Evolutionary conservation across 108 stramenopile species (phyloP), one percentile per base, ranked within the genome.

Genomic region (Tribonema minus): DNA sequence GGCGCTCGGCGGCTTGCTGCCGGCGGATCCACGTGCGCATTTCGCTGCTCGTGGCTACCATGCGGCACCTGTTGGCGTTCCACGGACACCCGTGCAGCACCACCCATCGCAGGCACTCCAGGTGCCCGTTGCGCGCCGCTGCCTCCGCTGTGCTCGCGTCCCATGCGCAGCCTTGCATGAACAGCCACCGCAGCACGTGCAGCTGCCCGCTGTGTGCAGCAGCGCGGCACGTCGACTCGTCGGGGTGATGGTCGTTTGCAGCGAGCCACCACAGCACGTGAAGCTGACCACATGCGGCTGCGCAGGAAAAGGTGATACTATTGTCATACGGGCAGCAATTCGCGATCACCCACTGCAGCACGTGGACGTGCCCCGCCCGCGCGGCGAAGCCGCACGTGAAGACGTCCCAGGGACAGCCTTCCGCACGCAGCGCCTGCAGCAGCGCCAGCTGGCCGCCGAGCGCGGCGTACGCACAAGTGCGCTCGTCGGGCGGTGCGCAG

Each of bases 21-120:
- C n/a, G n/a, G n/a, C n/a, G n/a, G n/a, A n/a, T n/a, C n/a, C n/a
- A n/a, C n/a, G n/a, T n/a, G n/a, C n/a, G n/a, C n/a, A n/a, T n/a
- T n/a, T n/a, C n/a, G n/a, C n/a, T n/a, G n/a, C n/a, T n/a, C n/a
- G n/a, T n/a, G n/a, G n/a, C n/a, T n/a, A n/a, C n/a, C n/a, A n/a
- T n/a, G n/a, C n/a, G n/a, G n/a, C n/a, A n/a, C n/a, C n/a, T n/a
- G n/a, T n/a, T n/a, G n/a, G n/a, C n/a, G n/a, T n/a, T n/a, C n/a
- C n/a, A n/a, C n/a, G n/a, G n/a, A n/a, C n/a, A n/a, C n/a, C n/a
- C n/a, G n/a, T n/a, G n/a, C n/a, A n/a, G n/a, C n/a, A n/a, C n/a
- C n/a, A n/a, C 66, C 79, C 76, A 80, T 32, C 27, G 23, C 15
- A 77, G 58, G 25, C 66, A 12, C 2, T 76, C 67, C n/a, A 68